Evolutionary conservation across 2,329 filamentous ascomycete species (phyloP), one percentile per base, ranked within the genome.

Genomic region (Decorospora gaudefroyi): DNA sequence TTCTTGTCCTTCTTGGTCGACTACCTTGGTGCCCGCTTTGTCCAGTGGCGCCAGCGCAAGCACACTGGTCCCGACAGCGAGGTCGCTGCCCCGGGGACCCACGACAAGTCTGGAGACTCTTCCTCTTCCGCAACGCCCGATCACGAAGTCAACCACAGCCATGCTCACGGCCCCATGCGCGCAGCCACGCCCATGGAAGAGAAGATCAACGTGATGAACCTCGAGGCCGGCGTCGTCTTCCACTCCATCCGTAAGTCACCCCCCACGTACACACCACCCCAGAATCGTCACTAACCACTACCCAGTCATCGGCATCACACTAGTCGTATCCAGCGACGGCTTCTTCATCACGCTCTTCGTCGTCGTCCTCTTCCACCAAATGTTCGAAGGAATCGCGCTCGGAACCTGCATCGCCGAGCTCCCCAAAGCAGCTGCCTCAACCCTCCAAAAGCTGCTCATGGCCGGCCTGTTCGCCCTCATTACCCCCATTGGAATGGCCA

Each of bases 401-500:
- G 86, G 87, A 12, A 82, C 82, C 6, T 81, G 84, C 10, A 89
- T 90, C 50, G 84, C 85, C 6, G 76, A 78, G 0, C 74, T 88
- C 1, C 77, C 63, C 41, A 65, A 62, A 9, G 72, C 57, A 6
- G 53, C 56, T 3, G 62, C 69, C n/a, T 55, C 62, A 3, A 61
- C 61, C 1, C 36, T 57, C 5, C 75, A 75, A 49, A 86, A 89
- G 62, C 69, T 83, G 2, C 49, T 81, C 9, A 82, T 91, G 72
- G 86, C 79, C 0, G 54, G 68, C 1, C 75, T 78, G 0, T 91
- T 90, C 57, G 80, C 85, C 0, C 72, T 90, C 17, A 82, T 88
- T 41, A 91, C 87, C 0, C 87, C 87, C 0, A 73, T 89, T 19
- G 88, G 87, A 8, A 91, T 91, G 87, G 86, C 83, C 0, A 90